These are phyloP conservation scores for Nidularia pulvinata DNA, from an alignment of 768 basidiomycete genomes.

Conservation along the genomic window DNA sequence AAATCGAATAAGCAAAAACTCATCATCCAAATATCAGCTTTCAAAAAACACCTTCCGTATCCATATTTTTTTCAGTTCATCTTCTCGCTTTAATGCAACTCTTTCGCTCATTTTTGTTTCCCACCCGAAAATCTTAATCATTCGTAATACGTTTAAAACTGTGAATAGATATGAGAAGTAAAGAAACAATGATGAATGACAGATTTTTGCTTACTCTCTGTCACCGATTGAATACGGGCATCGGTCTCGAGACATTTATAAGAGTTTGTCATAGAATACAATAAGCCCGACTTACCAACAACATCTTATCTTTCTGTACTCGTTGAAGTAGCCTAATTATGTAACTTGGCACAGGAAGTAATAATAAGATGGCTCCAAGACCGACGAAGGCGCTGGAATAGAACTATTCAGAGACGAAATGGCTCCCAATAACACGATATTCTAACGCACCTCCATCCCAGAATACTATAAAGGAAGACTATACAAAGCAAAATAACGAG, in stretches of 20 bases:
- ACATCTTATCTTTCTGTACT: background rate
- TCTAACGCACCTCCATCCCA: constrained; percentile 41
- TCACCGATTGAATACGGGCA: constrained; percentile 58
- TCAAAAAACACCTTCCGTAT: constrained; percentile 27
- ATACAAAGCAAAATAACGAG: constrained; percentile 36
- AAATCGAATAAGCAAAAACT: constrained; percentile 37
- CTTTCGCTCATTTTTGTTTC: constrained; percentile 55
- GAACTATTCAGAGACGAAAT: background rate
- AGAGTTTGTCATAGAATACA: background rate
- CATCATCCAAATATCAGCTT: background rate
- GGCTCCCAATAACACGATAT: background rate
- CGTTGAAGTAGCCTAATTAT: background rate
- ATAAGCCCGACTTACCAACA: background rate
- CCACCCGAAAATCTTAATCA: constrained; percentile 78
- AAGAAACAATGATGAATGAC: constrained; percentile 3
- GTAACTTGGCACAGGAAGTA: constrained; percentile 18
- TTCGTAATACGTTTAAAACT: constrained; percentile 63
- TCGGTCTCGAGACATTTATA: constrained; percentile 35
- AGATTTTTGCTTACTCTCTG: constrained; percentile 41
- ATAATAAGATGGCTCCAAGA: constrained; percentile 43
- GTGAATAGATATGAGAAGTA: background rate
- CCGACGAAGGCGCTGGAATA: constrained; percentile 50
- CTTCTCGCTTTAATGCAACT: constrained; percentile 58
- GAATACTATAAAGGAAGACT: constrained; percentile 40
- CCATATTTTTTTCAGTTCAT: constrained; percentile 59